Percentiles rank a stretch among this genome's conserved stretches.
These are phyloP conservation scores for Nakazawaea pomicola DNA, from an alignment of 805 yeast genomes.

Conservation along the genomic window DNA sequence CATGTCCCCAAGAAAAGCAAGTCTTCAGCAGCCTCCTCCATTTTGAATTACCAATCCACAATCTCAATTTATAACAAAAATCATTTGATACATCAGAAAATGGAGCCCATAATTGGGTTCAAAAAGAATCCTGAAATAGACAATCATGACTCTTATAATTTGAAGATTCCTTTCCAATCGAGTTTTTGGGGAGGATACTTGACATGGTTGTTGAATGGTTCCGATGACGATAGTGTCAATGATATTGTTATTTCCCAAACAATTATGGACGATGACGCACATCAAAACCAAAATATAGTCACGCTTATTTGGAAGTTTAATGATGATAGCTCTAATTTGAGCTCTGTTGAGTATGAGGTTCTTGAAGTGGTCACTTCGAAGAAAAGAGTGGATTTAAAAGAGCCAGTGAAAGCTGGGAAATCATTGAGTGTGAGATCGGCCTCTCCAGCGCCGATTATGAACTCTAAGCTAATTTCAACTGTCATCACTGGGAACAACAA, in stretches of 20 bases:
- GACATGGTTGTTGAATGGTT: constrained; percentile 13
- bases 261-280: constrained; percentile 6
- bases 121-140: not conserved
- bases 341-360: constrained; percentile 2
- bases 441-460: constrained; percentile 6
- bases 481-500: constrained; percentile 6
- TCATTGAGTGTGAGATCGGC: not conserved
- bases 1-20: constrained; percentile 4
- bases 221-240: constrained; percentile 9
- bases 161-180: constrained; percentile 13
- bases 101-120: constrained; percentile 12
- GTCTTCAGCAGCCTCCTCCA: not conserved
- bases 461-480: constrained; percentile 10
- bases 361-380: not conserved
- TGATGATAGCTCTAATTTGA: not conserved
- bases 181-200: constrained; percentile 12
- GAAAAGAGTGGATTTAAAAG: no score
- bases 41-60: constrained; percentile 5
- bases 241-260: constrained; percentile 9
- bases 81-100: constrained; percentile 7
- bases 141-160: constrained; percentile 7
- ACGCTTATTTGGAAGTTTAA: constrained; percentile 8
- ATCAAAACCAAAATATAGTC: constrained; percentile 2
- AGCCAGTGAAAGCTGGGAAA: not conserved
- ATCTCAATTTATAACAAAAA: constrained; percentile 10